phyloP scores from a whole-genome alignment of 192 early-diverging fungal genomes.

The Phlyctochytrium planicorne region DNA sequence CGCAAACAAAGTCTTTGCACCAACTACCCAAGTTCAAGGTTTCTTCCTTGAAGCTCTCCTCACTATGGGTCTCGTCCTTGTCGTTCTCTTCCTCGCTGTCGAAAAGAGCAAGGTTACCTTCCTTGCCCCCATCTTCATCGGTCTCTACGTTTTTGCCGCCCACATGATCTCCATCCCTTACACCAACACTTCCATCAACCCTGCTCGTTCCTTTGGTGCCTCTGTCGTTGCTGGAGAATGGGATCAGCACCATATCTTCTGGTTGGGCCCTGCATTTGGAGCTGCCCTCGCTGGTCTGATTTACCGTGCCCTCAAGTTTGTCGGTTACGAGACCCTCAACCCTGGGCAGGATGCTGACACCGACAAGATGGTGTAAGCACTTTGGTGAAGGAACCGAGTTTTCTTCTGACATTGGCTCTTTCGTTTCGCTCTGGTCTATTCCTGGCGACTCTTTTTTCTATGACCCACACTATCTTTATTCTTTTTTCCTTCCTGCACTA shows the following conservation, averaged over 20 bases:
- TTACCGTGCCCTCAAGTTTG: slow-evolving; percentile 26
- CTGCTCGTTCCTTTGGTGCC: slow-evolving; percentile 63
- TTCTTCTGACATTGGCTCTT: too few relatives aligned
- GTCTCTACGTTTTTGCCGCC: slow-evolving; percentile 40
- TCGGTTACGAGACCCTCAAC: slow-evolving; percentile 29
- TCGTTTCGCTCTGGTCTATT: not conserved
- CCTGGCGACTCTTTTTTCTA: not conserved
- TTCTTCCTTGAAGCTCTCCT: slow-evolving; percentile 44
- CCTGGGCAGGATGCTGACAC: slow-evolving; percentile 30
- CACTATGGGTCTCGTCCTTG: slow-evolving; percentile 38
- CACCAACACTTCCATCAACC: slow-evolving; percentile 62
- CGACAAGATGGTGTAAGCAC: not conserved
- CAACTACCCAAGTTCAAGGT: slow-evolving; percentile 22
- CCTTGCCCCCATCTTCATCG: slow-evolving; percentile 43
- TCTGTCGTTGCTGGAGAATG: slow-evolving; percentile 49
- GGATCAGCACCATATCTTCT: slow-evolving; percentile 63
- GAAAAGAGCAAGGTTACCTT: slow-evolving; percentile 39
- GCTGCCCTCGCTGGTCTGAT: slow-evolving; percentile 35
- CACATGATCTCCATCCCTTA: slow-evolving; percentile 42
- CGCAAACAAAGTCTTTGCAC: slow-evolving; percentile 23
- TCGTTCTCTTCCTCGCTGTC: slow-evolving; percentile 45
- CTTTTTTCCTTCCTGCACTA: not conserved
- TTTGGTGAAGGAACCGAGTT: too few relatives aligned
- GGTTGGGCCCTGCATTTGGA: slow-evolving; percentile 58
- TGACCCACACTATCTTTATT: not conserved